Conservation (phyloP, 306 rosid species). For the Fagus crenata region DNA sequence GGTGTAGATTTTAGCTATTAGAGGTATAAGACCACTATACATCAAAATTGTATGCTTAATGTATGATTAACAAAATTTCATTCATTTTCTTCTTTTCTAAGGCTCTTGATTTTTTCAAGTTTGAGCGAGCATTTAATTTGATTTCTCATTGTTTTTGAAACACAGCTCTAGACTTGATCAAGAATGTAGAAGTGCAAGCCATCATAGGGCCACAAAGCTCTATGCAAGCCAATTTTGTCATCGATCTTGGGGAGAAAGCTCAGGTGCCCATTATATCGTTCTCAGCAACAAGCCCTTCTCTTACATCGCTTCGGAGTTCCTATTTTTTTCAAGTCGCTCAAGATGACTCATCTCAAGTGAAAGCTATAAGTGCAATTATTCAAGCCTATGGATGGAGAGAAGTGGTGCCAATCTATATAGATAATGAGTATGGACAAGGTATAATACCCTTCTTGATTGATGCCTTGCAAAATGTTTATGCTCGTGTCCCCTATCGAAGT, state of each 20-base stretch:
- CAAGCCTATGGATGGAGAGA: conserved; percentile 49
- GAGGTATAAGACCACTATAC: too few relatives aligned
- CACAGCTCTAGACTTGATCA: conserved; percentile 30
- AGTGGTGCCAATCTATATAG: conserved; percentile 47
- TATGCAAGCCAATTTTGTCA: conserved; percentile 50
- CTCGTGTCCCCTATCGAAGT: conserved; percentile 37
- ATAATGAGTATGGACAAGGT: conserved; percentile 45
- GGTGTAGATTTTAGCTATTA: too few relatives aligned
- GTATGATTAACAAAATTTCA: too few relatives aligned
- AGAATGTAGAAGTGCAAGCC: conserved; percentile 33
- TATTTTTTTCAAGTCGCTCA: conserved; percentile 51
- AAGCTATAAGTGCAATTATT: conserved; percentile 40
- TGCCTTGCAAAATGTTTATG: conserved; percentile 35
- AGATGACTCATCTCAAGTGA: conserved; percentile 45
- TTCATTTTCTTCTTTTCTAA: too few relatives aligned
- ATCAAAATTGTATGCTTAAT: too few relatives aligned
- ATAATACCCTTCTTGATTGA: conserved; percentile 45
- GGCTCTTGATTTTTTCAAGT: too few relatives aligned
- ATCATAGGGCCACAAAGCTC: conserved; percentile 53
- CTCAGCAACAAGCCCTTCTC: conserved; percentile 57
- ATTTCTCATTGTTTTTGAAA: too few relatives aligned
- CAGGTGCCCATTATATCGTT: conserved; percentile 53
- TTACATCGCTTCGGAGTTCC: conserved; percentile 34
- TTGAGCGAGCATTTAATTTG: too few relatives aligned
- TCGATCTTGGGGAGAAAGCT: conserved; percentile 47